A percentile compares a stretch with the other conserved stretches of the same genome.
Conservation (phyloP, 495 filamentous ascomycete genomes). For the Pyronema domesticum region DNA sequence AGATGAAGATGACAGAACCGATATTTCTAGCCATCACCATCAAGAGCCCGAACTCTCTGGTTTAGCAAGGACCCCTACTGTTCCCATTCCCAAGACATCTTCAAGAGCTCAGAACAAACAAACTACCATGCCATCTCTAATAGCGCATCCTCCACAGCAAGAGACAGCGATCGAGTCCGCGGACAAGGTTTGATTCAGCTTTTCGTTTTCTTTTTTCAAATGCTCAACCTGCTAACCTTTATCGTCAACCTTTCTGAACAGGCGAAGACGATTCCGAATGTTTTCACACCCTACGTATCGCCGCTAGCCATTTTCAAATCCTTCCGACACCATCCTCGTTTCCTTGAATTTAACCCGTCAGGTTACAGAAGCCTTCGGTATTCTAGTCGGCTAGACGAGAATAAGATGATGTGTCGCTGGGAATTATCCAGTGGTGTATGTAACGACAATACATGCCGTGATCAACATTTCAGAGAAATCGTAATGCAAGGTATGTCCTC, state of each 20-base stretch:
- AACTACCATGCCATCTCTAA: neutral
- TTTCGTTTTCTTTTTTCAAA: neutral
- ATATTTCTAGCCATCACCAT: too few relatives aligned
- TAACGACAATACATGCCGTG: conserved; percentile 48
- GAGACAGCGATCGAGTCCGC: neutral
- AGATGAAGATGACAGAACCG: neutral
- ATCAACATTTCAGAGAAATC: conserved; percentile 70
- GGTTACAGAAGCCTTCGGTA: conserved; percentile 84
- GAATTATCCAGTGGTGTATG: conserved; percentile 60
- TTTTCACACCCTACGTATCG: conserved; percentile 61
- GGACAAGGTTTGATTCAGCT: neutral
- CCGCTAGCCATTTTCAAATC: conserved; percentile 66
- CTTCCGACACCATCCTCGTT: conserved; percentile 75
- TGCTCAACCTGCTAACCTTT: neutral
- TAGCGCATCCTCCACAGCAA: neutral
- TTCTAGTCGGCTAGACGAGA: conserved; percentile 67
- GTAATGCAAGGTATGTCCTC: conserved; percentile 57
- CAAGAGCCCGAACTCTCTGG: too few relatives aligned
- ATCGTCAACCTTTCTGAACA: neutral
- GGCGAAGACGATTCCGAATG: conserved; percentile 9
- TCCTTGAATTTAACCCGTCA: conserved; percentile 44
- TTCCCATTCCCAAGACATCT: too few relatives aligned
- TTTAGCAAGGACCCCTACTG: too few relatives aligned
- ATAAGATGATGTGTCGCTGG: conserved; percentile 51
- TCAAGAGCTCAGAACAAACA: too few relatives aligned